These are phyloP conservation scores for Gastrolobium villosum DNA, from an alignment of 306 rosid genomes.

Conservation along the genomic window DNA sequence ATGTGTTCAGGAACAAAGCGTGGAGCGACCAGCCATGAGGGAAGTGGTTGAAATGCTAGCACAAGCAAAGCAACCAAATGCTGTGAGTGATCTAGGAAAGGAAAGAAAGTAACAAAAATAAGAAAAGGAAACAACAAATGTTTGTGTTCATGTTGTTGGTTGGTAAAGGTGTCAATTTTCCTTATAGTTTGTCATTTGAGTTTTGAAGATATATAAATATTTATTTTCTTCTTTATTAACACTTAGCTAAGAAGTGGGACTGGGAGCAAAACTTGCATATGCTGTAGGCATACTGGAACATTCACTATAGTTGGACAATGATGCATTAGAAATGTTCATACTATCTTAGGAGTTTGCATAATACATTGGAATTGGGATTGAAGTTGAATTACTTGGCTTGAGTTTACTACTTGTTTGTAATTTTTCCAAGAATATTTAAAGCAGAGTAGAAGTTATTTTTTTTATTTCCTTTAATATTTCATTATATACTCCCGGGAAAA, in stretches of 20 bases:
- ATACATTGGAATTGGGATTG: slow-evolving; percentile 36
- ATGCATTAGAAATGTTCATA: slow-evolving; percentile 8
- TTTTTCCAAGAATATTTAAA: background rate
- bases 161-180: slow-evolving; percentile 36
- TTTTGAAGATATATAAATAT: slow-evolving; percentile 16
- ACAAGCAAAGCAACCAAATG: slow-evolving; percentile 80
- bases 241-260: slow-evolving; percentile 5
- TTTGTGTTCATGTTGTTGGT: slow-evolving; percentile 41
- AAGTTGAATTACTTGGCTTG: background rate
- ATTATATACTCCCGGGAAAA: no score
- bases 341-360: slow-evolving; percentile 37
- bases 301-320: slow-evolving; percentile 38
- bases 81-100: slow-evolving; percentile 52
- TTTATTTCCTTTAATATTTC: no score
- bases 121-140: background rate
- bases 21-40: slow-evolving; percentile 94
- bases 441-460: background rate
- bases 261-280: slow-evolving; percentile 14
- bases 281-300: slow-evolving; percentile 32
- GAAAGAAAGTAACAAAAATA: background rate
- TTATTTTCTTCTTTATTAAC: background rate
- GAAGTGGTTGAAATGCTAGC: slow-evolving; percentile 94
- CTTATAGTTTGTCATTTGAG: slow-evolving; percentile 41
- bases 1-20: slow-evolving; percentile 84
- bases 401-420: slow-evolving; percentile 1